Percentiles rank a stretch among this genome's conserved stretches.
Evolutionary conservation across 2,329 filamentous ascomycete species (phyloP).

Genomic region (Diatrype stigma): DNA sequence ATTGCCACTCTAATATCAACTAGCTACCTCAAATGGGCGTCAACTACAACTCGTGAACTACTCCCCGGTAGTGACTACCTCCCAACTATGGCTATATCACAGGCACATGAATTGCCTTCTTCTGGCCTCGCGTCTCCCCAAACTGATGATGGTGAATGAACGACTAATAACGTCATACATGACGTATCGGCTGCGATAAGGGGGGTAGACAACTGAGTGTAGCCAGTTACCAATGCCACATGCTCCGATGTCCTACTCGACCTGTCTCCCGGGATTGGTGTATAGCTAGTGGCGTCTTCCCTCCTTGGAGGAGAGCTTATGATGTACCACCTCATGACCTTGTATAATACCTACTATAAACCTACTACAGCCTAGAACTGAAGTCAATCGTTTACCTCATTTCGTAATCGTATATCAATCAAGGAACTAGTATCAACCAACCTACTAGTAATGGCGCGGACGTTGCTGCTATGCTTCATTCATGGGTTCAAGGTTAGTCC

Average conservation of each 20-base stretch:
- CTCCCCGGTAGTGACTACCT: too few species aligned
- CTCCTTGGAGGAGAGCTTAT: not conserved
- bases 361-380: not conserved
- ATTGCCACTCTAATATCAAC: too few species aligned
- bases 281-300: not conserved
- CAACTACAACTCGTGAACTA: too few species aligned
- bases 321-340: not conserved
- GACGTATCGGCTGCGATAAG: conserved; percentile 12
- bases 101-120: too few species aligned
- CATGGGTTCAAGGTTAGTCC: conserved; percentile 64
- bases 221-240: not conserved
- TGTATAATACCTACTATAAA: not conserved
- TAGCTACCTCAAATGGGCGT: too few species aligned
- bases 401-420: not conserved
- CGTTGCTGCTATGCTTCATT: conserved; percentile 67
- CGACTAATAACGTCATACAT: conserved; percentile 17
- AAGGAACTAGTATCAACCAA: not conserved
- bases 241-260: not conserved
- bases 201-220: conserved; percentile 11
- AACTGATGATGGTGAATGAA: conserved; percentile 3
- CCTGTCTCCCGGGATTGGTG: not conserved
- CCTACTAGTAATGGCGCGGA: conserved; percentile 38
- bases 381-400: not conserved
- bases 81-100: too few species aligned
- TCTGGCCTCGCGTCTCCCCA: not conserved